A percentile compares a stretch with the other conserved stretches of the same genome.
phyloP scores from a whole-genome alignment of 441 rosid species.

The Eutrema salsugineum region DNA sequence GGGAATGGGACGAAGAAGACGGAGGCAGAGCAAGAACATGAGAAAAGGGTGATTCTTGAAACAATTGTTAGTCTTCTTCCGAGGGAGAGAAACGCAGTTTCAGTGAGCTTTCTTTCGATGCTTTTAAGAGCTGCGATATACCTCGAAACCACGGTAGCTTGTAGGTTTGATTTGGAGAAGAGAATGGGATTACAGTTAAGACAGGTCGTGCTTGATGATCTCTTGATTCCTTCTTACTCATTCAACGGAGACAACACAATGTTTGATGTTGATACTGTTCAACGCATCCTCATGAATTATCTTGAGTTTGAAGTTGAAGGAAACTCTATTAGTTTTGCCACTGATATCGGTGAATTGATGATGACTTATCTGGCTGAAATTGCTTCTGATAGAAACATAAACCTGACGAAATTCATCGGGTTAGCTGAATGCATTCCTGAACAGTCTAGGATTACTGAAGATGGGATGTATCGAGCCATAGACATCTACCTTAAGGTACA shows the following conservation, averaged over 20 bases:
- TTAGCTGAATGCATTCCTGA: slow-evolving; percentile 54
- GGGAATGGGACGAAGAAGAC: slow-evolving; percentile 66
- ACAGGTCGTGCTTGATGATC: slow-evolving; percentile 61
- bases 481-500: slow-evolving; percentile 66
- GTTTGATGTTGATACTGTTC: slow-evolving; percentile 57
- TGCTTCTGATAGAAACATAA: slow-evolving; percentile 49
- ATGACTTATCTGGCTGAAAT: slow-evolving; percentile 59
- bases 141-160: slow-evolving; percentile 76
- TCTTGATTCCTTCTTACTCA: slow-evolving; percentile 44
- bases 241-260: slow-evolving; percentile 39
- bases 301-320: slow-evolving; percentile 51
- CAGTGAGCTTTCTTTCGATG: slow-evolving; percentile 59
- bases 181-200: slow-evolving; percentile 55
- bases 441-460: slow-evolving; percentile 54
- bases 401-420: slow-evolving; percentile 39
- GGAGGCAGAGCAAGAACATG: slow-evolving; percentile 63
- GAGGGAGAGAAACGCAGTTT: slow-evolving; percentile 45
- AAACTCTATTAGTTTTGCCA: slow-evolving; percentile 9
- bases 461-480: slow-evolving; percentile 61
- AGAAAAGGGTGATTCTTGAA: slow-evolving; percentile 62
- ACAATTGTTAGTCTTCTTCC: slow-evolving; percentile 66
- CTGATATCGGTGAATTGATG: slow-evolving; percentile 51
- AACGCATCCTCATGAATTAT: slow-evolving; percentile 56
- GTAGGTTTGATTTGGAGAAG: slow-evolving; percentile 77
- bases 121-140: slow-evolving; percentile 53